Percentiles rank a stretch among this genome's conserved stretches.
phyloP scores from a whole-genome alignment of 805 yeast species.

The Starmera caribaea region DNA sequence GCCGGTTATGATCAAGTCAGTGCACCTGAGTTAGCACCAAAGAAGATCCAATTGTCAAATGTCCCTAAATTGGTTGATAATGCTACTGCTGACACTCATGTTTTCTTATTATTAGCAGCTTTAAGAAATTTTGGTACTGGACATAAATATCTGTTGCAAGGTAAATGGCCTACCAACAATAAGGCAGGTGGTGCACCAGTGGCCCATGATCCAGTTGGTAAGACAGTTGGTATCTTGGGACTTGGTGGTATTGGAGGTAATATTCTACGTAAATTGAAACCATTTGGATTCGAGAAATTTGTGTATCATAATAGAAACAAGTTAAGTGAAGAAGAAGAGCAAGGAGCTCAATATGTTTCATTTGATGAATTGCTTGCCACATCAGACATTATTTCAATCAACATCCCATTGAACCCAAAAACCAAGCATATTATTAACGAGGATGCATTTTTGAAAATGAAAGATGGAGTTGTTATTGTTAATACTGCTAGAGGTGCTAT shows the following conservation, averaged over 20 bases:
- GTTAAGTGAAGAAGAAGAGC: constrained; percentile 51
- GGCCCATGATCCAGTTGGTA: constrained; percentile 71
- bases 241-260: constrained; percentile 89
- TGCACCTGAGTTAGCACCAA: constrained; percentile 37
- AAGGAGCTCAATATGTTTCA: constrained; percentile 59
- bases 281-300: constrained; percentile 68
- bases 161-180: constrained; percentile 52
- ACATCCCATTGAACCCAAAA: constrained; percentile 63
- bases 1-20: constrained; percentile 76
- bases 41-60: constrained; percentile 56
- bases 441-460: constrained; percentile 56
- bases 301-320: constrained; percentile 63
- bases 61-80: constrained; percentile 58
- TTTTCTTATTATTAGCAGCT: constrained; percentile 52
- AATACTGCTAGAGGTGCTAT: constrained; percentile 90
- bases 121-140: constrained; percentile 61
- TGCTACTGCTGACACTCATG: constrained; percentile 67
- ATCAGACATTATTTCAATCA: constrained; percentile 65
- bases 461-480: constrained; percentile 63
- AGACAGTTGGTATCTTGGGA: constrained; percentile 72
- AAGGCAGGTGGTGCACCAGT: constrained; percentile 47
- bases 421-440: constrained; percentile 65
- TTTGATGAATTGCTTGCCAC: constrained; percentile 56
- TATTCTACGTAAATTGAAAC: constrained; percentile 57
- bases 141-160: constrained; percentile 39